Base-by-base conservation (phyloP, 257 asterid species). In the Thymus mandschuricus region DNA sequence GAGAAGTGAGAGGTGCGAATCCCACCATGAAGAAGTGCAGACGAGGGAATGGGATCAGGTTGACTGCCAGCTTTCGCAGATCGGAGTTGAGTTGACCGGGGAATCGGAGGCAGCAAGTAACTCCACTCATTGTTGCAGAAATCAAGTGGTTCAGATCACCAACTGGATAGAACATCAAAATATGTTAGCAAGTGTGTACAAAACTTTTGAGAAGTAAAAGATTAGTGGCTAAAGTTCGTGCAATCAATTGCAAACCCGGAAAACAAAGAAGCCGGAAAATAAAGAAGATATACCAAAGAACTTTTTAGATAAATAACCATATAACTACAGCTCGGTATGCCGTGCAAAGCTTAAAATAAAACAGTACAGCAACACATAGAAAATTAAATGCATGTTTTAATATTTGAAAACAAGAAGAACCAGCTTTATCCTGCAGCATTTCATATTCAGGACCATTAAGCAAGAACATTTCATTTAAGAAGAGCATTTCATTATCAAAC, bases 51-150 rank as follows among this genome's bases (percentile, higher is more conserved):
- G 96, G 96, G 76, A 90, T 90, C 41, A 90, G 79, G 81, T 88
- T 88, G 49, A 86, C 92, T 21, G 92, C 92, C 28, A 88, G 95
- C 84, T 89, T 87, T 68, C 91, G 75, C 5, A 87, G 89, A 74
- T 87, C 94, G 43, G 94, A 87, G 80, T 87, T 87, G 30, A 87
- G 88, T 75, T 87, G 94, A 66, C 94, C 94, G 21, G 94, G 91
- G 84, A 87, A 87, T 15, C 96, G 84, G 51, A 89, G 94, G 79
- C 96, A 89, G 85, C 96, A 89, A 27, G 96, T 89, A 34, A 89
- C 96, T 28, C 96, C 96, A 77, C 96, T 89, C 96, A 89, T 87
- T 10, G 96, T 89, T 70, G 96, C 96, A 71, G 96, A 89, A 52
- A 89, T 89, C 76, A 89, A 77, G 80, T 89, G 96, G 87, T 89